Conservation (phyloP, 1,284 basidiomycete species). For the Phellinidium pouzarii region DNA sequence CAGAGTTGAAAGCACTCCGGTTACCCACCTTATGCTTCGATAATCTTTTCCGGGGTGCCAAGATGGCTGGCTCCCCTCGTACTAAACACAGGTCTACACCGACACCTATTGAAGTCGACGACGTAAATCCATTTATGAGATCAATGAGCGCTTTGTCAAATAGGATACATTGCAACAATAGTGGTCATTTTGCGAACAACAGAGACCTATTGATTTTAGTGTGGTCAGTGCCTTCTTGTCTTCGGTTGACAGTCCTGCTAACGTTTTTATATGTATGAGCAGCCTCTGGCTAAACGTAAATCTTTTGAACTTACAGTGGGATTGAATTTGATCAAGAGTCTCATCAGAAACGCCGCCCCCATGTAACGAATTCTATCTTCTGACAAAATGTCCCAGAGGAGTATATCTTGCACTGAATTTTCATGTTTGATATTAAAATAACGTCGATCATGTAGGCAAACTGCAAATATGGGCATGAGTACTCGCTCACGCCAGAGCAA, state of each 20-base stretch:
- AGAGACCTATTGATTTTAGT: slow-evolving; percentile 45
- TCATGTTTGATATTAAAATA: slow-evolving; percentile 6
- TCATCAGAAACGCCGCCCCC: slow-evolving; percentile 61
- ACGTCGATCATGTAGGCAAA: slow-evolving; percentile 38
- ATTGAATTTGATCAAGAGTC: slow-evolving; percentile 29
- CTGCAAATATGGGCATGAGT: slow-evolving; percentile 79
- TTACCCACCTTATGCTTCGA: slow-evolving; percentile 51
- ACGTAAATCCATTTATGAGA: slow-evolving; percentile 26
- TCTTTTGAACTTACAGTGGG: slow-evolving; percentile 17
- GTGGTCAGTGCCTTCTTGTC: slow-evolving; percentile 31
- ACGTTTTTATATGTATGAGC: neutral
- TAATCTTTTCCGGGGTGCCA: slow-evolving; percentile 55
- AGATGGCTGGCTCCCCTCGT: slow-evolving; percentile 32
- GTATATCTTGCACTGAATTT: slow-evolving; percentile 33
- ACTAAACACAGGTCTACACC: slow-evolving; percentile 27
- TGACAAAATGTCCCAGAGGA: slow-evolving; percentile 69
- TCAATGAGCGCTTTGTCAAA: neutral
- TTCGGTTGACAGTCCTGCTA: neutral
- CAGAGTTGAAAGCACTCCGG: slow-evolving; percentile 42
- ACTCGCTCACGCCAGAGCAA: slow-evolving; percentile 60
- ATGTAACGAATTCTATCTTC: slow-evolving; percentile 71
- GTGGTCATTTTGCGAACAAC: slow-evolving; percentile 15
- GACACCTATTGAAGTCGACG: slow-evolving; percentile 24
- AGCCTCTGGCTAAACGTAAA: slow-evolving; percentile 36
- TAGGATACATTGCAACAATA: neutral